Conservation (phyloP, 2,329 filamentous ascomycete genomes). For the Chaetomiaceae sp. region DNA sequence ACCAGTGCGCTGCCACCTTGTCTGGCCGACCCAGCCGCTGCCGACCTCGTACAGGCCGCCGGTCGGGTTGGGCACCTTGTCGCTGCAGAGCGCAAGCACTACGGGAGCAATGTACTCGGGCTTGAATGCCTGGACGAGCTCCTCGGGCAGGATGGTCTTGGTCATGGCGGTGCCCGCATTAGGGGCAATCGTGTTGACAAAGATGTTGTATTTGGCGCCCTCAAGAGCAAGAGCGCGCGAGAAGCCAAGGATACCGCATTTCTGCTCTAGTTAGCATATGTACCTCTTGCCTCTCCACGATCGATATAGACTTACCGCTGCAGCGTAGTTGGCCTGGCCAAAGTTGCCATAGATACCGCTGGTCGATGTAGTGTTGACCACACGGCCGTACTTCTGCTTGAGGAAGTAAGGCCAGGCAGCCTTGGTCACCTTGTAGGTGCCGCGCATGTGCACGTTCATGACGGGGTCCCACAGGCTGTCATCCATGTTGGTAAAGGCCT, state of each 20-base stretch:
- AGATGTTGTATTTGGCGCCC: slow-evolving; percentile 96
- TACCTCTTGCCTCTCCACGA: too few relatives aligned
- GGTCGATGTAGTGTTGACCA: slow-evolving; percentile 95
- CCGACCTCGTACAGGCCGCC: slow-evolving; percentile 92
- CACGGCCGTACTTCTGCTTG: slow-evolving; percentile 96
- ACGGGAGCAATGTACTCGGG: slow-evolving; percentile 96
- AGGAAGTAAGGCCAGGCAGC: slow-evolving; percentile 96
- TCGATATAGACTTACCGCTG: slow-evolving; percentile 74
- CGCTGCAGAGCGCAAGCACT: slow-evolving; percentile 77
- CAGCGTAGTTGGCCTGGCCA: slow-evolving; percentile 95
- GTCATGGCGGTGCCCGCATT: slow-evolving; percentile 98
- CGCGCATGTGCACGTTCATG: slow-evolving; percentile 84
- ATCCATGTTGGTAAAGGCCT: slow-evolving; percentile 97
- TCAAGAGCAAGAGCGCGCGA: slow-evolving; percentile 89
- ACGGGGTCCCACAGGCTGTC: slow-evolving; percentile 91
- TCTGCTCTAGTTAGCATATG: slow-evolving; percentile 51
- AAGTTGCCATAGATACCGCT: slow-evolving; percentile 99
- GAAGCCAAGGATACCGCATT: slow-evolving; percentile 91
- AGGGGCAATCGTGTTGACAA: slow-evolving; percentile 94
- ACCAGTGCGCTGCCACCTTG: slow-evolving; percentile 88
- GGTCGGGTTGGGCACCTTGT: slow-evolving; percentile 80
- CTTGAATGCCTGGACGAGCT: slow-evolving; percentile 98
- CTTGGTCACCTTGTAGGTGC: slow-evolving; percentile 96
- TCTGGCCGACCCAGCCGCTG: slow-evolving; percentile 86
- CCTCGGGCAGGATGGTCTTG: slow-evolving; percentile 86